Evolutionary conservation across 495 filamentous ascomycete genomes (phyloP).

Genomic region (Penicillium robsamsonii): DNA sequence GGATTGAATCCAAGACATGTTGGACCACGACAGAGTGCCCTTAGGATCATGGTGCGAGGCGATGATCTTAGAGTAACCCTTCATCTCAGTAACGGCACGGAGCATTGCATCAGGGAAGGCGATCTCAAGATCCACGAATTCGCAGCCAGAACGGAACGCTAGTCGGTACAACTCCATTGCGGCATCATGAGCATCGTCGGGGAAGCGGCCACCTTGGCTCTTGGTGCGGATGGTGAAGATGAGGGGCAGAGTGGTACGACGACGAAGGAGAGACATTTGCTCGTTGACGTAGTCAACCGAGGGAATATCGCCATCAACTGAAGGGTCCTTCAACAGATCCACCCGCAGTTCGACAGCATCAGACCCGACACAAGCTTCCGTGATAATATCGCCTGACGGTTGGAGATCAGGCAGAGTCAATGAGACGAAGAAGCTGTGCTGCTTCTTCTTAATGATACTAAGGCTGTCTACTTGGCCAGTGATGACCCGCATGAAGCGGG

Average conservation of each 20-base stretch:
- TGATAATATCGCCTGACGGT: conserved; percentile 59
- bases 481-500: conserved; percentile 70
- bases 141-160: conserved; percentile 78
- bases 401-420: conserved; percentile 76
- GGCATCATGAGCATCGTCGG: conserved; percentile 67
- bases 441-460: conserved; percentile 62
- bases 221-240: conserved; percentile 91
- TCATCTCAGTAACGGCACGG: conserved; percentile 60
- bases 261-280: conserved; percentile 78
- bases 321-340: conserved; percentile 81
- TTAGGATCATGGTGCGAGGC: conserved; percentile 92
- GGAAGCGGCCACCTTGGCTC: conserved; percentile 86
- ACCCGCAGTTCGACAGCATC: conserved; percentile 93
- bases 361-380: conserved; percentile 74
- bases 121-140: conserved; percentile 93
- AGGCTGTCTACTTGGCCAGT: conserved; percentile 67
- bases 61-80: conserved; percentile 77
- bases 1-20: conserved; percentile 80
- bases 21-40: conserved; percentile 77
- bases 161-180: conserved; percentile 71
- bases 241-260: conserved; percentile 72
- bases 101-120: conserved; percentile 75
- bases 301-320: conserved; percentile 55
- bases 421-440: conserved; percentile 88
- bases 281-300: conserved; percentile 72